Evolutionary conservation across 2,329 filamentous ascomycete genomes (phyloP).

Genomic region (Neocatenulostroma microsporum): DNA sequence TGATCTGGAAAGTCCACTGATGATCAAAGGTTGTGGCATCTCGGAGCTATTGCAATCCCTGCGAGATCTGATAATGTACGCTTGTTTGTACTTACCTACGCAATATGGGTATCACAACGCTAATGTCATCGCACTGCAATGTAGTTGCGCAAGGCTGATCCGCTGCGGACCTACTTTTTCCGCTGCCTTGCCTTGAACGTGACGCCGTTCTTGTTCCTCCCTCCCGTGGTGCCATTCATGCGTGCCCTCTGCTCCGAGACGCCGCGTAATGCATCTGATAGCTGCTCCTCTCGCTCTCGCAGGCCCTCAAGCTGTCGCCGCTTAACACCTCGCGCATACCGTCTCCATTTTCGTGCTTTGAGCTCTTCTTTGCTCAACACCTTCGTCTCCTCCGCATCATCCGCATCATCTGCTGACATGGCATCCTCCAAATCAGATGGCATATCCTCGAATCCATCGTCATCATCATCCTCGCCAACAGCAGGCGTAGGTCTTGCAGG

Average conservation of each 20-base stretch:
- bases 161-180: no score
- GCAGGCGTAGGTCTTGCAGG: conserved; percentile 4
- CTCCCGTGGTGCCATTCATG: conserved; percentile 54
- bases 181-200: conserved; percentile 58
- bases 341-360: conserved; percentile 41
- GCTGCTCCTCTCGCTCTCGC: conserved; percentile 47
- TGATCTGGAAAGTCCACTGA: no score
- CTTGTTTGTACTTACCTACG: no score
- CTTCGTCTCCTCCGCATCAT: conserved; percentile 21
- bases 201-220: conserved; percentile 55
- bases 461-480: conserved; percentile 6
- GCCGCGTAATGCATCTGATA: conserved; percentile 48
- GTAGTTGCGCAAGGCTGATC: no score
- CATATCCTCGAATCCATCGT: conserved; percentile 1
- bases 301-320: conserved; percentile 45
- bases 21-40: no score
- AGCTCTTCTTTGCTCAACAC: conserved; percentile 17
- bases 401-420: conserved; percentile 14
- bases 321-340: conserved; percentile 43
- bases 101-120: no score
- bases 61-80: no score
- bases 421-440: conserved; percentile 7
- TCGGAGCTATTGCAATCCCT: no score
- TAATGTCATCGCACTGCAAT: no score
- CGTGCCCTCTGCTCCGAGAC: conserved; percentile 53